Evolutionary conservation across 2,329 filamentous ascomycete species (phyloP).

Genomic region (Talaromyces piceae): DNA sequence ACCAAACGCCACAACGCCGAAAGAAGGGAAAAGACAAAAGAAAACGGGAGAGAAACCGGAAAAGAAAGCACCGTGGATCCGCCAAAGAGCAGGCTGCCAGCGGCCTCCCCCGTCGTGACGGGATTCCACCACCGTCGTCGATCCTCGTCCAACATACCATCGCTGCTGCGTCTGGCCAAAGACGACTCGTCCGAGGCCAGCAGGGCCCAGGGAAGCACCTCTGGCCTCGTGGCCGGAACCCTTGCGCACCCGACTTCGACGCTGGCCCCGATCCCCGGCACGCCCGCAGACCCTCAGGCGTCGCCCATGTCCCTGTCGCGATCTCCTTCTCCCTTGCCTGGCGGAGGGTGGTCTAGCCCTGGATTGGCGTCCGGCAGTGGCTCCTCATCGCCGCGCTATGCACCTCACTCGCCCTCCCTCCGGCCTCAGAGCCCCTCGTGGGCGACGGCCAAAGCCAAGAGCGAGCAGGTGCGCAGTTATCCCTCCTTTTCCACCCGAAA

Average conservation of each 20-base stretch:
- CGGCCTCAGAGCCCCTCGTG: conserved; percentile 48
- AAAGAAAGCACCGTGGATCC: conserved; percentile 27
- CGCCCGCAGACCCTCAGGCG: conserved; percentile 48
- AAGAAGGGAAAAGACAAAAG: background rate
- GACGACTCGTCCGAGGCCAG: conserved; percentile 11
- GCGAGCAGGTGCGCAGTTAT: conserved; percentile 64
- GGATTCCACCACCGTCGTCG: conserved; percentile 28
- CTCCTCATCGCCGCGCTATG: conserved; percentile 55
- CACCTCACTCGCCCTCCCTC: conserved; percentile 13
- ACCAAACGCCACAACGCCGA: background rate
- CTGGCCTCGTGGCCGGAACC: conserved; percentile 17
- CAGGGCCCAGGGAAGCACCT: conserved; percentile 16
- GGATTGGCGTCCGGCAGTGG: conserved; percentile 67
- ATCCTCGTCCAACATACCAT: conserved; percentile 44
- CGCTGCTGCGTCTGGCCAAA: conserved; percentile 31
- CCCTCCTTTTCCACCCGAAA: conserved; percentile 74
- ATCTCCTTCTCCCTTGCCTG: conserved; percentile 76
- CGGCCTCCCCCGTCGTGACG: conserved; percentile 11
- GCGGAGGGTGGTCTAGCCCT: conserved; percentile 83
- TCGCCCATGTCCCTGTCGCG: conserved; percentile 72
- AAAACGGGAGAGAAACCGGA: background rate
- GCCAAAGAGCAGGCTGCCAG: conserved; percentile 28
- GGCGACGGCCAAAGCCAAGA: conserved; percentile 74
- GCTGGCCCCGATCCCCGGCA: conserved; percentile 47
- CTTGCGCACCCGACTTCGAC: conserved; percentile 14